These are phyloP conservation scores for Neckera pumila DNA, from an alignment of 225 moss, liverwort and hornwort species.

Conservation along the genomic window DNA sequence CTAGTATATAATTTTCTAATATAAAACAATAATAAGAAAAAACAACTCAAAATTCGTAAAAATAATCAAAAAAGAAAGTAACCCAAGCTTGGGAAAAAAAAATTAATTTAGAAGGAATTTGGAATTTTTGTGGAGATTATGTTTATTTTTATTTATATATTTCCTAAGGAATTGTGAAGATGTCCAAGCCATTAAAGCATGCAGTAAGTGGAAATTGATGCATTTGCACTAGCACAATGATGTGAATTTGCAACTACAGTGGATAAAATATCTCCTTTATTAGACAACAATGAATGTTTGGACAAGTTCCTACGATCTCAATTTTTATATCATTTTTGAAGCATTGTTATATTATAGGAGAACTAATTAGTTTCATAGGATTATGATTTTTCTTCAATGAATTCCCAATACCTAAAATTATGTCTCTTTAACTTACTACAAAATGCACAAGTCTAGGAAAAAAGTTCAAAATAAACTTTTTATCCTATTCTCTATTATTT, in stretches of 20 bases:
- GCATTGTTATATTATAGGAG: not conserved
- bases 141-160: not conserved
- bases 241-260: not conserved
- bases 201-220: not conserved
- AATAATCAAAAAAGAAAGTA: not conserved
- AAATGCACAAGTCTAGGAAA: no score
- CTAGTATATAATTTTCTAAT: not conserved
- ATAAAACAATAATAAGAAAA: not conserved
- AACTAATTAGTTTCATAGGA: no score
- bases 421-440: not conserved
- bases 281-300: not conserved
- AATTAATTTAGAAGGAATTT: not conserved
- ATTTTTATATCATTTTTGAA: not conserved
- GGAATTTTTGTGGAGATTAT: not conserved
- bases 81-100: not conserved
- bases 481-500: not conserved
- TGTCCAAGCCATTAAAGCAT: not conserved
- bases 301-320: rapidly evolving
- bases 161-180: not conserved
- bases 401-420: not conserved
- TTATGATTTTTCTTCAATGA: not conserved
- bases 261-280: not conserved
- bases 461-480: not conserved
- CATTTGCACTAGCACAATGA: not conserved
- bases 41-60: not conserved